These are phyloP conservation scores for Alopecurus myosuroides DNA, from an alignment of 176 grass and related monocot genomes.

Conservation along the genomic window DNA sequence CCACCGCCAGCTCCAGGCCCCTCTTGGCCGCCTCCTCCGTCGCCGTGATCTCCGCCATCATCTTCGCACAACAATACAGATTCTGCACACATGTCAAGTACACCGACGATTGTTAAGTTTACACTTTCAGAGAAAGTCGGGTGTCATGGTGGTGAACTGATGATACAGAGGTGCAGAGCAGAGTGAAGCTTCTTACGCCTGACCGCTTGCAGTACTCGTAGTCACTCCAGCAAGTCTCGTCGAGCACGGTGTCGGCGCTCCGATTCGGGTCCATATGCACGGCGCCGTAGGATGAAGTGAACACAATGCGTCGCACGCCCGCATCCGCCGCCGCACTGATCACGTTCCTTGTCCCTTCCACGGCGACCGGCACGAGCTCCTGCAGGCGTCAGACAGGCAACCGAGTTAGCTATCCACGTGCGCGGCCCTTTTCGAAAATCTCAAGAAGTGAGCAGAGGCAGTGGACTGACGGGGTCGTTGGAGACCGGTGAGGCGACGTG, in stretches of 20 bases:
- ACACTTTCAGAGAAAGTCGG: neutral
- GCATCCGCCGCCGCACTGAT: conserved; percentile 34
- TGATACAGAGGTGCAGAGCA: neutral
- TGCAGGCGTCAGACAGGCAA: neutral
- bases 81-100: conserved; percentile 12
- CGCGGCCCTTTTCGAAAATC: neutral
- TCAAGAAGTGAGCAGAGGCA: neutral
- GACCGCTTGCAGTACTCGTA: conserved; percentile 40
- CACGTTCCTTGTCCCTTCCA: conserved; percentile 41
- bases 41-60: conserved; percentile 38
- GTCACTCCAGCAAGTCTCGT: conserved; percentile 65
- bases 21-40: conserved; percentile 21
- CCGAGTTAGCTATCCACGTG: neutral
- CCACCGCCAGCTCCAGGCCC: conserved; percentile 36
- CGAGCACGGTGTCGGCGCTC: conserved; percentile 41
- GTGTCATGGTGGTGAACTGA: neutral
- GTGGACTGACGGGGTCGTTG: conserved; percentile 15
- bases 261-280: conserved; percentile 67
- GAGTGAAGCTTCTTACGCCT: neutral
- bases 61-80: conserved; percentile 51
- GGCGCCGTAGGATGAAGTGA: conserved; percentile 51
- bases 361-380: conserved; percentile 31
- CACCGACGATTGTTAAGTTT: neutral
- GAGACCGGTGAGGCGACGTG: conserved; percentile 49
- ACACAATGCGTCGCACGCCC: conserved; percentile 14